A percentile compares a stretch with the other conserved stretches of the same genome.
Conservation (phyloP, 176 grass and related monocot genomes). For the Carex kokanica region DNA sequence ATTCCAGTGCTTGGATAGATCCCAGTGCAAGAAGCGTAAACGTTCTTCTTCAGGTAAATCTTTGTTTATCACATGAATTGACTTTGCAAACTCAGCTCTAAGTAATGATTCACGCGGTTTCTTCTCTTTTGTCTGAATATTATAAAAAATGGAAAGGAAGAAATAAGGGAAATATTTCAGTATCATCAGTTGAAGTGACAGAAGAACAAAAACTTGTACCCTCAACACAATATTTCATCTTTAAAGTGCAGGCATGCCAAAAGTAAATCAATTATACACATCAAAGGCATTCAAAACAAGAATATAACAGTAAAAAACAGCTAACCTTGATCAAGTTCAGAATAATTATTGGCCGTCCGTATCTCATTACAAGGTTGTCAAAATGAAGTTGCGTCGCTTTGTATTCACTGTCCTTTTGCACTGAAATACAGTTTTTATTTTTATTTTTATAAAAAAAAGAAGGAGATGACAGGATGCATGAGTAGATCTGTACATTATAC, state of each 20-base stretch:
- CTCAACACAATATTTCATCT: neutral
- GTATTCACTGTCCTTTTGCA: slow-evolving; percentile 71
- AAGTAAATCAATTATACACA: neutral
- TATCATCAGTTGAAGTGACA: neutral
- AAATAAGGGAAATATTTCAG: slow-evolving; percentile 20
- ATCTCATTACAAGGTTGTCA: slow-evolving; percentile 92
- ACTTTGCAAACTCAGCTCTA: slow-evolving; percentile 79
- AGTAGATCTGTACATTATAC: neutral
- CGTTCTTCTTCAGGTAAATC: slow-evolving; percentile 51
- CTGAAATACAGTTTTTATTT: slow-evolving; percentile 37
- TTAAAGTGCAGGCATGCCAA: neutral
- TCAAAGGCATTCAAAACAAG: slow-evolving; percentile 14
- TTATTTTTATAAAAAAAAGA: neutral
- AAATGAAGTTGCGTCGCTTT: slow-evolving; percentile 86
- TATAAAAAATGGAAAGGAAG: slow-evolving; percentile 20
- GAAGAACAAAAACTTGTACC: neutral
- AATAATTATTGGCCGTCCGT: slow-evolving; percentile 92
- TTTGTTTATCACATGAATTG: slow-evolving; percentile 89
- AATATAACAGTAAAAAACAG: slow-evolving; percentile 5
- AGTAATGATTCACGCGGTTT: slow-evolving; percentile 96
- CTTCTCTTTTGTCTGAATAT: slow-evolving; percentile 82
- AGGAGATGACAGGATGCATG: neutral
- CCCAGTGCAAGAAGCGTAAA: slow-evolving; percentile 95
- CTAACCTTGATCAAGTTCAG: slow-evolving; percentile 99
- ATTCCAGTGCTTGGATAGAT: slow-evolving; percentile 98